Percentiles rank a stretch among this genome's conserved stretches.
These are phyloP conservation scores for Trametes sanguinea DNA, from an alignment of 768 basidiomycete genomes.

Conservation along the genomic window DNA sequence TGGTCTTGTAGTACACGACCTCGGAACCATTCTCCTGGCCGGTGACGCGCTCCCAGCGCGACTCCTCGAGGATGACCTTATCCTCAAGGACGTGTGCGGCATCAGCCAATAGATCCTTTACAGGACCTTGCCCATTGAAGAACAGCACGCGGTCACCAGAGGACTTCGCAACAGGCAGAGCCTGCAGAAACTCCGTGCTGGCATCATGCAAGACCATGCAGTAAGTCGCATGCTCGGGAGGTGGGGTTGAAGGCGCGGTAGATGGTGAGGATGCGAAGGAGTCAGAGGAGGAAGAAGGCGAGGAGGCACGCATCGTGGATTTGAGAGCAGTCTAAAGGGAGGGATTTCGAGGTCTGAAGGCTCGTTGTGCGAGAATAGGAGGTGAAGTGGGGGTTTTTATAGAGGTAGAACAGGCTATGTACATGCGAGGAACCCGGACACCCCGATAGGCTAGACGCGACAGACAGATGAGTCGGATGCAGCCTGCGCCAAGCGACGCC, in stretches of 20 bases:
- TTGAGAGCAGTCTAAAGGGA: not conserved
- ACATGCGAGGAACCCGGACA: conserved; percentile 26
- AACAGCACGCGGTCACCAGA: conserved; percentile 26
- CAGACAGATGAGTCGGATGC: not conserved
- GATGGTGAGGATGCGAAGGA: conserved; percentile 15
- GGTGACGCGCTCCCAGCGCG: conserved; percentile 20
- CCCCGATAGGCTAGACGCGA: not conserved
- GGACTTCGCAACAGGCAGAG: conserved; percentile 19
- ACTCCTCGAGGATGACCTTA: conserved; percentile 12
- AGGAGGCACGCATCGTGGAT: conserved; percentile 18
- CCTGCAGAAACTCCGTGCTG: conserved; percentile 19
- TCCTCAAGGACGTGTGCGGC: conserved; percentile 25
- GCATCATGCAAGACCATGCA: conserved; percentile 25
- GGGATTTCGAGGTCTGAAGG: not conserved
- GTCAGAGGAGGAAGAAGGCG: conserved; percentile 17
- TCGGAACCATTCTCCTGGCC: conserved; percentile 7
- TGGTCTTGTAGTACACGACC: conserved; percentile 23
- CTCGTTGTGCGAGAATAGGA: not conserved
- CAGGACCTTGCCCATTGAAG: conserved; percentile 21
- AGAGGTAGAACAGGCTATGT: conserved; percentile 8
- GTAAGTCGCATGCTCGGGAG: conserved; percentile 7
- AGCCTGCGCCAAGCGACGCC: not conserved
- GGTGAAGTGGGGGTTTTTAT: conserved; percentile 18
- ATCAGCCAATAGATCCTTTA: conserved; percentile 14
- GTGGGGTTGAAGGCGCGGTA: conserved; percentile 22